Evolutionary conservation across 148 eudicot species (phyloP), one percentile per base, ranked within the genome.

Genomic region (Chenopodium suecicum): DNA sequence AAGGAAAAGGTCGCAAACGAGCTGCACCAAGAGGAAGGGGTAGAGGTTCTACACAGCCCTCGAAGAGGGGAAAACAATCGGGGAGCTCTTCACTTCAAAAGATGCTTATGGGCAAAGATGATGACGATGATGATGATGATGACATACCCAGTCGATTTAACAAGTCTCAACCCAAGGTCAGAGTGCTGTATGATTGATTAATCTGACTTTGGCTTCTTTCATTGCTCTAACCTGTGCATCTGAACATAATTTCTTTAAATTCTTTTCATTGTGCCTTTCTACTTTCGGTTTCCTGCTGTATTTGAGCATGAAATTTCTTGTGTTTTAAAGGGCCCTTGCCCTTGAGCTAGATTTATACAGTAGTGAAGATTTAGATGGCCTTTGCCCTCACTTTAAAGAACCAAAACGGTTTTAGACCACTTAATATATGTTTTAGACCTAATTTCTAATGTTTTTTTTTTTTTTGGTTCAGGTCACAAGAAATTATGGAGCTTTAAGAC

Each of bases 21-120:
- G 92, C 89, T 76, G 98, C 98, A 84, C 90, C 98, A 48, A 94
- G 90, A 85, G 98, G 98, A 81, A 86, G 85, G 78, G 97, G 98
- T 65, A 87, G 90, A 90, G 95, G 93, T 70, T 68, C 93, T 46
- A 70, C 94, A 77, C 54, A 92, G 82, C 81, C 89, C 63, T 85
- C 98, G 75, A 96, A 96, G 86, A 91, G 98, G 85, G 99, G 99
- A 58, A 91, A 89, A 84, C 90, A 87, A 80, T 76, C 95, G 77
- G 97, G 85, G 50, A 91, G 64, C 84, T 80, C 91, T 74, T 90
- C 98, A 37, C 72, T 94, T 66, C 93, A 88, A 47, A 90, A 85
- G 72, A 83, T 92, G 92, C 88, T 94, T 29, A 74, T 82, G 84
- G 88, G 88, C 32, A 91, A 78, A 75, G 90, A 91, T 62, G 89